A percentile compares a stretch with the other conserved stretches of the same genome.
phyloP scores from a whole-genome alignment of 1,284 basidiomycete genomes.

The Xerocomus amazonicus region DNA sequence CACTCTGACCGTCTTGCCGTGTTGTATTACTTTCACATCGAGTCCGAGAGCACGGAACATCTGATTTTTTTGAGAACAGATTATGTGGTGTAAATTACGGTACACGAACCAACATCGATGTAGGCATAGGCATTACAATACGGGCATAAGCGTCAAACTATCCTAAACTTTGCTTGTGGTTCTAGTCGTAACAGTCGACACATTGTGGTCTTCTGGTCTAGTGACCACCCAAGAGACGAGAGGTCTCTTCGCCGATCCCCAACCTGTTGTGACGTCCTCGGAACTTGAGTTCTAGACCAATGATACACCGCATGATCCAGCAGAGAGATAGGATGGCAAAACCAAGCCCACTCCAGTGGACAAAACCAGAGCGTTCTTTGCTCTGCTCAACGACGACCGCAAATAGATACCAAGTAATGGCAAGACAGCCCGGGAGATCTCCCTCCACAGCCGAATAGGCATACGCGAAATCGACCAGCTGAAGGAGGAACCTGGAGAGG shows the following conservation, averaged over 20 bases:
- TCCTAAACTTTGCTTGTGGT: neutral
- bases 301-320: slow-evolving; percentile 77
- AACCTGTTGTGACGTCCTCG: slow-evolving; percentile 33
- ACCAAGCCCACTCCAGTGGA: slow-evolving; percentile 85
- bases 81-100: slow-evolving; percentile 18
- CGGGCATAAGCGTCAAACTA: slow-evolving; percentile 4
- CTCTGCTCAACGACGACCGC: slow-evolving; percentile 79
- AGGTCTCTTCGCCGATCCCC: slow-evolving; percentile 33
- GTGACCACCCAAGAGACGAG: slow-evolving; percentile 32
- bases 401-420: slow-evolving; percentile 82
- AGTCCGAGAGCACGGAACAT: slow-evolving; percentile 8
- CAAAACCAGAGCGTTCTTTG: slow-evolving; percentile 52
- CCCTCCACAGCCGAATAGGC: slow-evolving; percentile 87
- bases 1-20: slow-evolving; percentile 8
- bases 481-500: slow-evolving; percentile 72
- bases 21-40: slow-evolving; percentile 16
- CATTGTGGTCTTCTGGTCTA: neutral
- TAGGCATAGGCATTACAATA: slow-evolving; percentile 9
- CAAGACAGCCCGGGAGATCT: slow-evolving; percentile 85
- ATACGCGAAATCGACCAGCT: slow-evolving; percentile 86
- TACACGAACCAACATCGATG: slow-evolving; percentile 7
- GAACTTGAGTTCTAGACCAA: slow-evolving; percentile 44
- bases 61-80: slow-evolving; percentile 9
- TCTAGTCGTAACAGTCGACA: neutral
- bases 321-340: slow-evolving; percentile 85